Conservation (phyloP, 192 early-diverging fungal species). For the Podila horticola region DNA sequence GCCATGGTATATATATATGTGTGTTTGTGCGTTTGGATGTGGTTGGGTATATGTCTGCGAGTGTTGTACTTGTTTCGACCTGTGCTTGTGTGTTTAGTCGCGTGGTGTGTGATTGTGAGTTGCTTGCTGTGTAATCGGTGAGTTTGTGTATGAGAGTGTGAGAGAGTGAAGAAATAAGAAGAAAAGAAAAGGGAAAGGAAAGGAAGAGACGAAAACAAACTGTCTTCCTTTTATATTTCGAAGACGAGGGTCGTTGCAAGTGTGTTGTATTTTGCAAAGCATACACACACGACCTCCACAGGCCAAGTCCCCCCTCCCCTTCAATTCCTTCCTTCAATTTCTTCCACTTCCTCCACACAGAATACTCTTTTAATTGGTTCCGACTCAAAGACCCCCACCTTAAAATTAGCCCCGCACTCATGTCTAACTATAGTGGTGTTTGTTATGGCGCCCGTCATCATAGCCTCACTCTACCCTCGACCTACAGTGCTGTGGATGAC, state of each 20-base stretch:
- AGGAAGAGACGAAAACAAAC: background rate
- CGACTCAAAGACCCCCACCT: too few species aligned
- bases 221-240: background rate
- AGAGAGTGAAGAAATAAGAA: constrained; percentile 8
- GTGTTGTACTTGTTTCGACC: background rate
- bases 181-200: background rate
- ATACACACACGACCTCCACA: background rate
- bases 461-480: too few species aligned
- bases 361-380: too few species aligned
- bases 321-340: too few species aligned
- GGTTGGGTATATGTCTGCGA: background rate
- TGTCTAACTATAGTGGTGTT: too few species aligned
- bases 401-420: too few species aligned
- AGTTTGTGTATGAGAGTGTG: background rate
- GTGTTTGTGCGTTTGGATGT: background rate
- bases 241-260: background rate
- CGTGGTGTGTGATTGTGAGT: background rate
- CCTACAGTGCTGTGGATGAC: too few species aligned
- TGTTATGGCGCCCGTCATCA: too few species aligned
- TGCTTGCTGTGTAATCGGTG: background rate
- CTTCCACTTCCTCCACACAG: too few species aligned
- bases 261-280: background rate
- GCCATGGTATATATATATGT: constrained; percentile 8
- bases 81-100: background rate
- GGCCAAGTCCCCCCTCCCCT: too few species aligned